Base-by-base conservation (phyloP, 2,329 filamentous ascomycete genomes). In the Boeremia exigua region DNA sequence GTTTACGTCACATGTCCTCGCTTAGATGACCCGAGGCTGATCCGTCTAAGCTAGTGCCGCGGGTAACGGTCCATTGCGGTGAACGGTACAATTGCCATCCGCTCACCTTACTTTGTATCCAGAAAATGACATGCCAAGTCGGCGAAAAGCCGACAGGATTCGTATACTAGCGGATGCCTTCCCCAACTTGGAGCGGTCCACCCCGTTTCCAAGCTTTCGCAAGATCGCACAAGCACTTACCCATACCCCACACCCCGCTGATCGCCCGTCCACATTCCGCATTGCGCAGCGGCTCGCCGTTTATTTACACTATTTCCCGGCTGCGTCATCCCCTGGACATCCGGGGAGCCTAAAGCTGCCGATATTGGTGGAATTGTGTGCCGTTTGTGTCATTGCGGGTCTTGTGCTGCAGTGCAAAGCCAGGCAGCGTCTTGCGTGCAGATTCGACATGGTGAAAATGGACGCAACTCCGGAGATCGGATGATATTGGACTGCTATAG, bases 161-260 rank as follows among this genome's bases (percentile, higher is more conserved):
- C 47, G 32, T 51, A 29, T 48, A 28, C 7, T 32, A 42, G 33
- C 54, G 54, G 54, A 48, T 62, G 58, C 17, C 38, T 58, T 67
- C 6, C 64, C 59, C 34, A 51, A 60, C 50, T 9, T 15, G 58
- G 57, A 2, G 23, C 57, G 56, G 58, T 36, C 34, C 36, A 45
- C 27, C 42, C 42, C 44, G 25, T 27, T 43, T 50, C 53, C 54
- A 65, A 63, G 58, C 60, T 60, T 53, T 52, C 27, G 38, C 61
- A 60, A 60, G 58, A 55, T 54, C 59, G 51, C 19, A 39, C 53
- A 60, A 60, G 58, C 58, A 43, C 47, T 45, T 53, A 44, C 53
- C 50, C 46, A 49, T 47, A 48, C 59, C 42, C 58, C 51, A 57
- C 51, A 57, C 49, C 60, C 59, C 59, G 56, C 60, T 52, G 60